These are phyloP conservation scores for Mycosphaerella arachidis DNA, from an alignment of 2,329 filamentous ascomycete species.

Conservation along the genomic window DNA sequence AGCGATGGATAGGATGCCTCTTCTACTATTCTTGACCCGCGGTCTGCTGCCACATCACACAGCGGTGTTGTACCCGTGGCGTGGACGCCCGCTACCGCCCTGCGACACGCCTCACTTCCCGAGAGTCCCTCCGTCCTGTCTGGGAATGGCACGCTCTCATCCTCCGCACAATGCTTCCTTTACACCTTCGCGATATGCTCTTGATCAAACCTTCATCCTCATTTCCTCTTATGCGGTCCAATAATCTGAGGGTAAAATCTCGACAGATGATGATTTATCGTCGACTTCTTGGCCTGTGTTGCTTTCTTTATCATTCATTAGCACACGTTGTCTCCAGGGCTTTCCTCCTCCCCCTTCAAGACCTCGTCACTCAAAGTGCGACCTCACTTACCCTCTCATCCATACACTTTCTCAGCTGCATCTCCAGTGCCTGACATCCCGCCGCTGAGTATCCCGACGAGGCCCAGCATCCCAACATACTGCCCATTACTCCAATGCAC, in stretches of 20 bases:
- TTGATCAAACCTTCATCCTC: conserved; percentile 11
- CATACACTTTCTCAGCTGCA: conserved; percentile 66
- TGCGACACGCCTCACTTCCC: too few species aligned
- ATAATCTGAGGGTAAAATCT: conserved; percentile 72
- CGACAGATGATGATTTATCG: conserved; percentile 86
- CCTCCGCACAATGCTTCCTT: too few species aligned
- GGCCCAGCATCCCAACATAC: conserved; percentile 75
- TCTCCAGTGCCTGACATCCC: conserved; percentile 57
- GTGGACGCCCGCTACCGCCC: too few species aligned
- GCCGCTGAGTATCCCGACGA: conserved; percentile 66
- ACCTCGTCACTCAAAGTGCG: background rate
- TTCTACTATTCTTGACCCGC: too few species aligned
- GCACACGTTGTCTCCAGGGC: background rate
- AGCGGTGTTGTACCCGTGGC: too few species aligned
- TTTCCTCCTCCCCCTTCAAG: background rate
- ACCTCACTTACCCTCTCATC: conserved; percentile 63
- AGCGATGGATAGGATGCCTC: too few species aligned
- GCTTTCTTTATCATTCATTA: conserved; percentile 47
- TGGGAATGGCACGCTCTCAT: too few species aligned
- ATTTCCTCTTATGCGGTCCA: conserved; percentile 64
- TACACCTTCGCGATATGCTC: too few species aligned
- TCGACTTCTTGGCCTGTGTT: conserved; percentile 59
- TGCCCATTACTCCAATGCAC: conserved; percentile 62
- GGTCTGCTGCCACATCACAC: too few species aligned
- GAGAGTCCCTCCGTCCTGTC: too few species aligned